Percentiles rank a stretch among this genome's conserved stretches.
Conservation (phyloP, 2,329 filamentous ascomycete genomes). For the Colletotrichum eleusines region DNA sequence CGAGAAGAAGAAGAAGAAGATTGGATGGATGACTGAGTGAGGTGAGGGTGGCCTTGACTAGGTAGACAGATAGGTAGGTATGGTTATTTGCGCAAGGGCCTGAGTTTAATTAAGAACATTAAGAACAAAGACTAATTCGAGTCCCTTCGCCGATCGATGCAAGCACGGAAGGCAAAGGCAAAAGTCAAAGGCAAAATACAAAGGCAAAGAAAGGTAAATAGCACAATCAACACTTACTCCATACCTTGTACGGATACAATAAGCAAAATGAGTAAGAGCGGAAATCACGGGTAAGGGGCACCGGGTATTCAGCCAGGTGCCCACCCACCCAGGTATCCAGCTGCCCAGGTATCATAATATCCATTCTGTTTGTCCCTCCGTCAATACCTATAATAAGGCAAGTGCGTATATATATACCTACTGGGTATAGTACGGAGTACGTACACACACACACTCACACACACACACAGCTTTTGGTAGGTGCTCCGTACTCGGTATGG, state of each 20-base stretch:
- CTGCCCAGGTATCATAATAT: no score
- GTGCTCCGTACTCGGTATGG: neutral
- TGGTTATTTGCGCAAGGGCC: neutral
- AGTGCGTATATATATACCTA: no score
- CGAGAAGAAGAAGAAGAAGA: no score
- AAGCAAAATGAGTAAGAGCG: no score
- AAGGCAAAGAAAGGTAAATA: neutral
- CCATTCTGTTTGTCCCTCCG: no score
- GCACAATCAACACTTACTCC: neutral
- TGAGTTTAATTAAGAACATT: neutral
- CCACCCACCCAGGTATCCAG: no score
- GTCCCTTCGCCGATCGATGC: neutral
- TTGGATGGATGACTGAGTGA: neutral
- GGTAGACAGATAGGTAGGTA: neutral
- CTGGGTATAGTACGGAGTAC: neutral
- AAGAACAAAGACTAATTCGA: constrained; percentile 1
- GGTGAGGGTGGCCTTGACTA: neutral
- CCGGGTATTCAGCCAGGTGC: no score
- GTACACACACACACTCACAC: neutral
- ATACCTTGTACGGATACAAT: no score
- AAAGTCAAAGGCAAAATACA: no score
- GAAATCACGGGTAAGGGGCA: no score
- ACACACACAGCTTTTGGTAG: neutral
- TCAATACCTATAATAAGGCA: no score
- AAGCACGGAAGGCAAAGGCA: no score